These are phyloP conservation scores for Penicillium sp. DNA, from an alignment of 2,329 filamentous ascomycete species.

Conservation along the genomic window DNA sequence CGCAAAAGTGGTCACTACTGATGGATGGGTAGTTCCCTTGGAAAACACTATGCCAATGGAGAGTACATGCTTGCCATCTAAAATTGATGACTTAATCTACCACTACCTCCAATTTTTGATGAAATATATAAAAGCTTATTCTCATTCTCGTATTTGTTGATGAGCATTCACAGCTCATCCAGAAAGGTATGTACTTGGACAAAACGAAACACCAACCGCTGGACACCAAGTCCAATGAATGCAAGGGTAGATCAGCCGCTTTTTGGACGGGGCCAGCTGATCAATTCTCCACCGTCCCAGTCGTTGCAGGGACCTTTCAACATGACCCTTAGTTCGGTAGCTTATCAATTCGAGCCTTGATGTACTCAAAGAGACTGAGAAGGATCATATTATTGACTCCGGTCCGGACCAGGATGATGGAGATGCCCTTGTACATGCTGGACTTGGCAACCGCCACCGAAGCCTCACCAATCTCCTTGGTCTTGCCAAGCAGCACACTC, in stretches of 20 bases:
- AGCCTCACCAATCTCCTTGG: constrained; percentile 38
- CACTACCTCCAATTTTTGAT: too few relatives aligned
- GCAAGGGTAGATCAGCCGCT: not conserved
- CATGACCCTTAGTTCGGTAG: constrained; percentile 24
- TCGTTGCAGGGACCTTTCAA: not conserved
- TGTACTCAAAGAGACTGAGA: constrained; percentile 43
- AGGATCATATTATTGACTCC: constrained; percentile 46
- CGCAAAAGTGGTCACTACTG: too few relatives aligned
- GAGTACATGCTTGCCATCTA: too few relatives aligned
- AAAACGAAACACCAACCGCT: constrained; percentile 7
- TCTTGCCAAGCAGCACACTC: constrained; percentile 41
- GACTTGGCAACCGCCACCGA: constrained; percentile 36
- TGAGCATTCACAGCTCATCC: constrained; percentile 15
- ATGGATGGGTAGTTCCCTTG: too few relatives aligned
- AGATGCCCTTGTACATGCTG: constrained; percentile 45
- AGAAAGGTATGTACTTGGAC: constrained; percentile 19
- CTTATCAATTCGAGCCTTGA: constrained; percentile 40
- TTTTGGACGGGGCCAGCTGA: not conserved
- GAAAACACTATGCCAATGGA: too few relatives aligned
- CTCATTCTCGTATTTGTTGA: constrained; percentile 20
- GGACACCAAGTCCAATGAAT: constrained; percentile 2
- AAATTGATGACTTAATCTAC: too few relatives aligned
- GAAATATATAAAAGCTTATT: not conserved
- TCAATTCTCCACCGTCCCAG: not conserved
- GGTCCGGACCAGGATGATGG: constrained; percentile 43